These are phyloP conservation scores for Kwoniella pini DNA, from an alignment of 768 basidiomycete genomes.

Conservation along the genomic window DNA sequence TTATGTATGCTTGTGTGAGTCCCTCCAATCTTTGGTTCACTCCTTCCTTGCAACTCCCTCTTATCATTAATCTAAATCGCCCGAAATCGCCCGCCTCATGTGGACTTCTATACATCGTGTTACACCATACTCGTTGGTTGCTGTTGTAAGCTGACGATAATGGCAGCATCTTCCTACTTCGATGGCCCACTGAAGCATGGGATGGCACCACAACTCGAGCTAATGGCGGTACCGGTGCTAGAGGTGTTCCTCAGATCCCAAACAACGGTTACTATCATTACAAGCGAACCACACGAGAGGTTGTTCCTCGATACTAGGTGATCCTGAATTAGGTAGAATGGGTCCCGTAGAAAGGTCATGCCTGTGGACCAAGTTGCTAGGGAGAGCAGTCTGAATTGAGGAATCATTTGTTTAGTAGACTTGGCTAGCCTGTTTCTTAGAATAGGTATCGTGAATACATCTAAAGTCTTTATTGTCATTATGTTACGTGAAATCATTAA, in stretches of 20 bases:
- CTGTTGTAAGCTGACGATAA: too few species aligned
- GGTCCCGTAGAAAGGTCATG: not conserved
- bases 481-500: not conserved
- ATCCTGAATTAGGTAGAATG: too few species aligned
- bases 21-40: not conserved
- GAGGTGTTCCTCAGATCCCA: slow-evolving; percentile 32
- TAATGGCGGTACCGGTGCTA: slow-evolving; percentile 30
- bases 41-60: not conserved
- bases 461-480: not conserved
- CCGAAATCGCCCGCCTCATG: not conserved
- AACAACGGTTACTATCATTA: slow-evolving; percentile 53
- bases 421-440: not conserved
- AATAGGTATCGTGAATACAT: not conserved
- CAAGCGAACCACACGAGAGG: slow-evolving; percentile 53
- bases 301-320: slow-evolving; percentile 39
- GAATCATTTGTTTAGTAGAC: not conserved
- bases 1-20: slow-evolving; percentile 48
- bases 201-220: slow-evolving; percentile 38
- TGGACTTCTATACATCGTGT: too few species aligned
- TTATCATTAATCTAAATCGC: not conserved
- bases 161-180: slow-evolving; percentile 38
- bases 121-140: not conserved
- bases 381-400: not conserved
- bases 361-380: not conserved
- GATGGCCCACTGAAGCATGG: slow-evolving; percentile 51